These are phyloP conservation scores for Penicillium egyptiacum DNA, from an alignment of 495 filamentous ascomycete species.

Conservation along the genomic window DNA sequence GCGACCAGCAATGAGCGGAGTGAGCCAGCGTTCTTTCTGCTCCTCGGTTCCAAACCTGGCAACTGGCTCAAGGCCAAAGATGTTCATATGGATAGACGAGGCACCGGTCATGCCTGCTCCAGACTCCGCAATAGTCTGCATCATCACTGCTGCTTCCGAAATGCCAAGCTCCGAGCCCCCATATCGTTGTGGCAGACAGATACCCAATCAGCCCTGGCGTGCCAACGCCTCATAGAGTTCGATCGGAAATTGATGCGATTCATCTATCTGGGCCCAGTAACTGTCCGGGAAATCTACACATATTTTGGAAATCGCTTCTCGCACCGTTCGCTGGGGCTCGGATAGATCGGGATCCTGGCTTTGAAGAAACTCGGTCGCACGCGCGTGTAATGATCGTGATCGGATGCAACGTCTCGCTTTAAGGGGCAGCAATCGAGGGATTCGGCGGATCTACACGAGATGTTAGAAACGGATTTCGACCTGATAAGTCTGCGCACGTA, in stretches of 20 bases:
- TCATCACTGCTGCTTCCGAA: slow-evolving; percentile 77
- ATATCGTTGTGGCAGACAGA: slow-evolving; percentile 66
- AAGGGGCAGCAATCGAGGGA: neutral
- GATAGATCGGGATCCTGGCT: slow-evolving; percentile 18
- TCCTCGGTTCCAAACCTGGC: slow-evolving; percentile 62
- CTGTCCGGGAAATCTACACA: slow-evolving; percentile 58
- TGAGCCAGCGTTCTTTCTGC: slow-evolving; percentile 59
- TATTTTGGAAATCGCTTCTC: slow-evolving; percentile 65
- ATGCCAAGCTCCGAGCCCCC: slow-evolving; percentile 64
- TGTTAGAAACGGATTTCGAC: neutral
- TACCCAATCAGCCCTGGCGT: slow-evolving; percentile 73
- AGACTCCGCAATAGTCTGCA: slow-evolving; percentile 74
- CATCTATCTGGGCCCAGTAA: slow-evolving; percentile 55
- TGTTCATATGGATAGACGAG: slow-evolving; percentile 70
- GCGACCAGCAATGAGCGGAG: slow-evolving; percentile 61
- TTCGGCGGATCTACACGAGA: neutral
- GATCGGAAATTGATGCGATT: slow-evolving; percentile 14
- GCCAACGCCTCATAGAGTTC: slow-evolving; percentile 70
- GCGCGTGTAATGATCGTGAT: slow-evolving; percentile 11
- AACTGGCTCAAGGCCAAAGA: slow-evolving; percentile 74
- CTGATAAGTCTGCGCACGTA: no score
- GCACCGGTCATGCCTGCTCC: slow-evolving; percentile 76
- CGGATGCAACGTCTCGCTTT: neutral
- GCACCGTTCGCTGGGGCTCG: slow-evolving; percentile 58
- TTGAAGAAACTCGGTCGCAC: slow-evolving; percentile 23